Conservation (phyloP, 2,329 filamentous ascomycete species). For the Aspergillus versicolor region DNA sequence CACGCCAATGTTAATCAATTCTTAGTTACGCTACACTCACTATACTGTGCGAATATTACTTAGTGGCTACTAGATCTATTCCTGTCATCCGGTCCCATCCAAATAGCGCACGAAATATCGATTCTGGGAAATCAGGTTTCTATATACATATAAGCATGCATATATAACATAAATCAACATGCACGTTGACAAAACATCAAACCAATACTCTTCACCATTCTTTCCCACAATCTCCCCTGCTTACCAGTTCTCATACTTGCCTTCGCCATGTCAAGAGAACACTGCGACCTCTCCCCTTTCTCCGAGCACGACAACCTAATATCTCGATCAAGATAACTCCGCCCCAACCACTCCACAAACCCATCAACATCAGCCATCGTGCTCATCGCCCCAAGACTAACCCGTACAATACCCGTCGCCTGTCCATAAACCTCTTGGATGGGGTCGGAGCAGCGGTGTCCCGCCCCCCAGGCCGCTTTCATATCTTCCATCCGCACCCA, state of each 20-base stretch:
- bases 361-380: conserved; percentile 9
- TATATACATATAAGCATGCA: no score
- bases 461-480: conserved; percentile 11
- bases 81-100: no score
- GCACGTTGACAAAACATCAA: neutral
- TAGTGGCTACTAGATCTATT: no score
- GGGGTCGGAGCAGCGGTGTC: conserved; percentile 13
- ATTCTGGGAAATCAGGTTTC: no score
- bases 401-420: conserved; percentile 12
- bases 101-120: no score
- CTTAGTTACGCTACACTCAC: no score
- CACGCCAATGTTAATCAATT: no score
- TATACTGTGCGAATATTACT: no score
- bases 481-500: conserved; percentile 9
- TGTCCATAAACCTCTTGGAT: conserved; percentile 11
- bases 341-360: conserved; percentile 8
- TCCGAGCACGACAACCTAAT: neutral
- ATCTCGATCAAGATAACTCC: conserved; percentile 1
- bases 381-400: conserved; percentile 18
- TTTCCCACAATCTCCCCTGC: neutral
- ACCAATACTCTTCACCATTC: neutral
- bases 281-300: neutral
- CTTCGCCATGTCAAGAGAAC: neutral
- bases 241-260: no score
- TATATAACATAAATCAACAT: no score